A percentile compares a stretch with the other conserved stretches of the same genome.
Evolutionary conservation across 2,329 filamentous ascomycete species (phyloP).

Genomic region (Lojkania enalia): DNA sequence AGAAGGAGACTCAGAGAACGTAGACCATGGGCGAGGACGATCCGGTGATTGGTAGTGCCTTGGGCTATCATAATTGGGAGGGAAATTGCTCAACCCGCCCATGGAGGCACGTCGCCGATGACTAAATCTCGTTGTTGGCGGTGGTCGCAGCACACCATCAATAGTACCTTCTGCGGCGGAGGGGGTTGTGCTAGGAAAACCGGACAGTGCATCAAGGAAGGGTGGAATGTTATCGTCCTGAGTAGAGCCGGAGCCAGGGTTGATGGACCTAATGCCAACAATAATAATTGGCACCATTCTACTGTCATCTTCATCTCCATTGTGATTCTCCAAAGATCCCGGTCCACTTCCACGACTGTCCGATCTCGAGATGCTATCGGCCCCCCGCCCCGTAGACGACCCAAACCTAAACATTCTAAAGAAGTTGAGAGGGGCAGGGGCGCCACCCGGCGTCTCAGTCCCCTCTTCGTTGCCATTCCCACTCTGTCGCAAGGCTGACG

Average conservation of each 20-base stretch:
- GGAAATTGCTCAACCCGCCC: slow-evolving; percentile 54
- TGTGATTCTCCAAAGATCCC: slow-evolving; percentile 20
- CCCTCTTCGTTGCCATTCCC: slow-evolving; percentile 46
- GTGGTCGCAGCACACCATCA: slow-evolving; percentile 56
- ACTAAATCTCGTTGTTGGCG: slow-evolving; percentile 59
- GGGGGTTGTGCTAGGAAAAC: slow-evolving; percentile 50
- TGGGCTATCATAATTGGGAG: slow-evolving; percentile 57
- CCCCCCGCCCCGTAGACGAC: slow-evolving; percentile 46
- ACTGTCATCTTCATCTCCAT: slow-evolving; percentile 45
- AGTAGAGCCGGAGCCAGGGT: slow-evolving; percentile 53
- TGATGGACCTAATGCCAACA: slow-evolving; percentile 69
- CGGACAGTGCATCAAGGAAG: slow-evolving; percentile 56
- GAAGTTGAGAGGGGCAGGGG: slow-evolving; percentile 64
- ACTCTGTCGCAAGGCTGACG: slow-evolving; percentile 58
- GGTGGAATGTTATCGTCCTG: slow-evolving; percentile 52
- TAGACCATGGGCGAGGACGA: slow-evolving; percentile 47
- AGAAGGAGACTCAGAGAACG: slow-evolving; percentile 58
- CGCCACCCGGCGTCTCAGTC: slow-evolving; percentile 40
- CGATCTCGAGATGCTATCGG: slow-evolving; percentile 14
- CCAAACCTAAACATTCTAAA: slow-evolving; percentile 71
- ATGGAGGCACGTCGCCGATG: slow-evolving; percentile 59
- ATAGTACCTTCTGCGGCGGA: slow-evolving; percentile 53
- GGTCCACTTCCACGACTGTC: slow-evolving; percentile 30
- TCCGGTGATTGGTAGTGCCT: slow-evolving; percentile 56
- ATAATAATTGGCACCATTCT: slow-evolving; percentile 71